phyloP scores from a whole-genome alignment of 2,329 filamentous ascomycete genomes.

The Calonectria pseudoturangicola region DNA sequence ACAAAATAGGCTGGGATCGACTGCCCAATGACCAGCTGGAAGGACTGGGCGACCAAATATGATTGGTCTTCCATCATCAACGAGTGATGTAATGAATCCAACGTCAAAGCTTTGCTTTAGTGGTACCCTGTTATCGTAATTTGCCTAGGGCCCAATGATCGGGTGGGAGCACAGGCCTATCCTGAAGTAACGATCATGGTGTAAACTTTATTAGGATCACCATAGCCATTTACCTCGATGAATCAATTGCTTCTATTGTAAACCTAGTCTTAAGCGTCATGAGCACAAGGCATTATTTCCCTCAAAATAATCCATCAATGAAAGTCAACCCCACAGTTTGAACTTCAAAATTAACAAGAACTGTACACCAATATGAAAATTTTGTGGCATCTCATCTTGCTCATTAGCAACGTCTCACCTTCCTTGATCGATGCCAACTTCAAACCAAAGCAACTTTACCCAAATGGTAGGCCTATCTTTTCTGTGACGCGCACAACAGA shows the following conservation, averaged over 20 bases:
- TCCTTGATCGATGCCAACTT: no score
- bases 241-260: neutral
- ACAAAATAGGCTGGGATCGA: slow-evolving; percentile 33
- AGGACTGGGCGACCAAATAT: slow-evolving; percentile 33
- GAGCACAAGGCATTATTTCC: no score
- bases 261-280: no score
- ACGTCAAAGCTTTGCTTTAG: slow-evolving; percentile 4
- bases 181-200: neutral
- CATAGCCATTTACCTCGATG: neutral
- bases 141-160: neutral
- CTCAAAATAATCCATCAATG: no score
- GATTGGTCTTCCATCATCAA: slow-evolving; percentile 34
- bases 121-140: neutral
- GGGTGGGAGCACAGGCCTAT: neutral
- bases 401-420: no score
- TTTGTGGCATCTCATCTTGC: no score
- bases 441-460: no score
- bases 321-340: no score
- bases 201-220: neutral
- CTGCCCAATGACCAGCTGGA: slow-evolving; percentile 39
- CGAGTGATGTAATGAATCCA: neutral
- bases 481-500: no score
- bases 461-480: no score
- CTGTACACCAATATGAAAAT: no score
- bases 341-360: no score